phyloP scores from a whole-genome alignment of 2,329 filamentous ascomycete species.

The Clonostachys chloroleuca region DNA sequence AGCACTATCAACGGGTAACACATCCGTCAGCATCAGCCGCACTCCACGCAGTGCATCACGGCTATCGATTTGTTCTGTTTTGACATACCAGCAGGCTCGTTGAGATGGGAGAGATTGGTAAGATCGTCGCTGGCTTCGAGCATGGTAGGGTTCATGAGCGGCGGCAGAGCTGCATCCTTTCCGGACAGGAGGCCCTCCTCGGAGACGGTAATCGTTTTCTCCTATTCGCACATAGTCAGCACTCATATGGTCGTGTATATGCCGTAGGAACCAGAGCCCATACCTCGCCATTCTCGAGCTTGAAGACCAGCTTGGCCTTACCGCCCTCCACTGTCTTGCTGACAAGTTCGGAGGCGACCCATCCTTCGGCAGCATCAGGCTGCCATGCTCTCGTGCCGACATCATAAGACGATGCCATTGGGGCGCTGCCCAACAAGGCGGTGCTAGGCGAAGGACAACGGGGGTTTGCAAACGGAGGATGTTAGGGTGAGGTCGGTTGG shows the following conservation, averaged over 20 bases:
- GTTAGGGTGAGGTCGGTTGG: conserved; percentile 7
- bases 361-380: conserved; percentile 92
- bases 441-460: not conserved
- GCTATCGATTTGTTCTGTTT: not conserved
- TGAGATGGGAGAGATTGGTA: conserved; percentile 94
- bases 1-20: conserved; percentile 55
- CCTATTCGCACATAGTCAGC: conserved; percentile 39
- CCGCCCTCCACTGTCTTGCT: conserved; percentile 80
- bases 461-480: conserved; percentile 8
- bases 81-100: conserved; percentile 84
- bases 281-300: conserved; percentile 91
- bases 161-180: conserved; percentile 75
- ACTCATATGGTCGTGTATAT: not conserved
- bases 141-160: conserved; percentile 96
- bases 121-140: conserved; percentile 98
- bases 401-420: conserved; percentile 93
- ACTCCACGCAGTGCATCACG: too few species aligned
- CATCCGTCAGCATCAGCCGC: not conserved
- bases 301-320: conserved; percentile 84
- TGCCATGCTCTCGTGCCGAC: conserved; percentile 98
- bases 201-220: conserved; percentile 75
- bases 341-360: conserved; percentile 92
- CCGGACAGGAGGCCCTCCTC: conserved; percentile 71
- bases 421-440: conserved; percentile 10
- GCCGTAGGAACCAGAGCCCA: conserved; percentile 3